phyloP scores from a whole-genome alignment of 371 early-diverging fungal species.

The Mortierella sp. region DNA sequence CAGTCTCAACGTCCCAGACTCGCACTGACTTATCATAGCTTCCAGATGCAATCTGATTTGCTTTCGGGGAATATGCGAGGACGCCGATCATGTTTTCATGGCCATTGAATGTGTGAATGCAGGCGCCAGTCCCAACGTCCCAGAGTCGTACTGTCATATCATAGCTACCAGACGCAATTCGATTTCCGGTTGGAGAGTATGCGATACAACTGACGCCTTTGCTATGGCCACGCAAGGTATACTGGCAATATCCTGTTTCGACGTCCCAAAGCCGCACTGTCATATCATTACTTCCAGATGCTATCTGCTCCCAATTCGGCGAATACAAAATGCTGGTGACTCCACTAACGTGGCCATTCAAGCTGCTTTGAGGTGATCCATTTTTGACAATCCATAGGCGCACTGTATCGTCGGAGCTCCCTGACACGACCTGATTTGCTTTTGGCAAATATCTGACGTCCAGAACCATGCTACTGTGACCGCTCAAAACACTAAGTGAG shows the following conservation, averaged over 20 bases:
- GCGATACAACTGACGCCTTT: too few relatives aligned
- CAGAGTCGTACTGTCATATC: not conserved
- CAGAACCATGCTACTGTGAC: too few relatives aligned
- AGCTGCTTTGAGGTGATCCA: too few relatives aligned
- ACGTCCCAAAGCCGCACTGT: too few relatives aligned
- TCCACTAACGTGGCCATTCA: not conserved
- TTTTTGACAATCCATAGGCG: too few relatives aligned
- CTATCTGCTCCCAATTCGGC: not conserved
- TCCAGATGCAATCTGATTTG: not conserved
- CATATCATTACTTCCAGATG: not conserved
- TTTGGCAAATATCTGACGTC: not conserved
- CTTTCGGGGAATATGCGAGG: not conserved
- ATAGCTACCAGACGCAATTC: too few relatives aligned
- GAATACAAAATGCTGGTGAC: not conserved
- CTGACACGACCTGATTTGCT: not conserved
- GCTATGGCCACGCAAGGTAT: too few relatives aligned
- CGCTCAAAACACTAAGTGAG: not conserved
- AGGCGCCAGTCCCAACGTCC: not conserved
- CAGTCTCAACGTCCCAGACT: not conserved
- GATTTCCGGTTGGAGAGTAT: too few relatives aligned
- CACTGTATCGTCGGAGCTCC: too few relatives aligned
- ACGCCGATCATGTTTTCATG: not conserved
- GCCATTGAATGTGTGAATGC: not conserved
- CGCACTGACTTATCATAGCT: not conserved
- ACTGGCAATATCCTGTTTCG: too few relatives aligned